phyloP scores from a whole-genome alignment of 148 eudicot genomes.

The Linanthus parryae region DNA sequence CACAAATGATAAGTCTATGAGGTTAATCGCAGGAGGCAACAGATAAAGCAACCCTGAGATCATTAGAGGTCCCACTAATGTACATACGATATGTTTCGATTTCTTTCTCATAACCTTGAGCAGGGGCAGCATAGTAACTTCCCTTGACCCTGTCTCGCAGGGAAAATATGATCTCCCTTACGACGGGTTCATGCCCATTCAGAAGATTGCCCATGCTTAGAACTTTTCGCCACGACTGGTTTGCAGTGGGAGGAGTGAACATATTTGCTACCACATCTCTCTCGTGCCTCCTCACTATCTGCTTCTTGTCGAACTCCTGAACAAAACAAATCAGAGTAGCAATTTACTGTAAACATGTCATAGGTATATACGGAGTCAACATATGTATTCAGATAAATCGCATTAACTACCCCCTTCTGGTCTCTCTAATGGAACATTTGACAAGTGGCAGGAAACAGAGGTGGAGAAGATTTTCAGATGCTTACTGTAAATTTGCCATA shows the following conservation, averaged over 20 bases:
- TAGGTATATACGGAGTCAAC: too few species aligned
- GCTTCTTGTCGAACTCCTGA: conserved; percentile 52
- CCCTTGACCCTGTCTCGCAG: conserved; percentile 48
- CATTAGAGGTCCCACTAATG: conserved; percentile 76
- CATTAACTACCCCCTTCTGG: too few species aligned
- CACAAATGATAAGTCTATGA: neutral
- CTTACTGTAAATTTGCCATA: too few species aligned
- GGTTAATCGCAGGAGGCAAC: conserved; percentile 75
- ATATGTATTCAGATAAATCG: too few species aligned
- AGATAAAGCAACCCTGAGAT: conserved; percentile 71
- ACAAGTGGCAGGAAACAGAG: too few species aligned
- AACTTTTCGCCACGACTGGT: conserved; percentile 93
- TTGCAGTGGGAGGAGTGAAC: conserved; percentile 68
- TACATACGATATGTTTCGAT: conserved; percentile 89
- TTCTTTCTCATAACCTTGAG: conserved; percentile 31
- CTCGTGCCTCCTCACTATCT: conserved; percentile 47
- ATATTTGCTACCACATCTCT: conserved; percentile 52
- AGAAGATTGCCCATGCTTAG: conserved; percentile 96
- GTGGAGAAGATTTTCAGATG: too few species aligned
- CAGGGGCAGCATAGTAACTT: conserved; percentile 52
- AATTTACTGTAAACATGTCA: too few species aligned
- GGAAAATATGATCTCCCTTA: conserved; percentile 72
- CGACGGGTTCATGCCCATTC: conserved; percentile 80
- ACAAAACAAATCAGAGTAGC: neutral
- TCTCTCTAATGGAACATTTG: too few species aligned